Conservation (phyloP, 129 eudicot species). For the Pseudognaphalium luteoalbum region DNA sequence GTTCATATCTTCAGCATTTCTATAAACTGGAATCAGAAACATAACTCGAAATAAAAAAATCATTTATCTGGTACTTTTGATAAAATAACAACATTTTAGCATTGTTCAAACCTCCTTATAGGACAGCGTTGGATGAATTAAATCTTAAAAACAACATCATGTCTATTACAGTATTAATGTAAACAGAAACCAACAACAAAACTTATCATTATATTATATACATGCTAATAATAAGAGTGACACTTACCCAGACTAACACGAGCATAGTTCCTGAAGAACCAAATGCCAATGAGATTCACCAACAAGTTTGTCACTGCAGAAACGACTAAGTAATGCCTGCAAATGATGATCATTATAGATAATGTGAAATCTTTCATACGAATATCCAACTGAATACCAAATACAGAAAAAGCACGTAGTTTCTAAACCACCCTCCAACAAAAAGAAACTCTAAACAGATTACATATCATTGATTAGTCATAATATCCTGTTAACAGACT, state of each 20-base stretch:
- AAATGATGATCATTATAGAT: conserved; percentile 15
- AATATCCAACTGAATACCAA: neutral
- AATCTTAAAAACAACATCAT: neutral
- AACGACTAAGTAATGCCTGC: conserved; percentile 90
- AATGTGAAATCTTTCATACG: conserved; percentile 4
- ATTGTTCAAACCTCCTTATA: neutral
- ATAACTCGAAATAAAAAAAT: neutral
- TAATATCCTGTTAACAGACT: neutral
- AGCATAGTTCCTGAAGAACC: conserved; percentile 98
- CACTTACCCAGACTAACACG: conserved; percentile 79
- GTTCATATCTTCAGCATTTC: conserved; percentile 98
- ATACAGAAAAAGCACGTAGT: neutral
- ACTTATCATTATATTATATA: neutral
- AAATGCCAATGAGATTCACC: conserved; percentile 96
- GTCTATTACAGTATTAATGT: neutral
- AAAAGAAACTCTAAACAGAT: too few species aligned
- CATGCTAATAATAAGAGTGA: conserved; percentile 12
- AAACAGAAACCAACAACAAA: neutral
- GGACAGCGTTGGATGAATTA: neutral
- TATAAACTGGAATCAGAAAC: conserved; percentile 56
- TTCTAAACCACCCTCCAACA: neutral
- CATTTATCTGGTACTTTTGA: neutral
- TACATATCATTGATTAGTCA: too few species aligned
- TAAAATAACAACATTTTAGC: neutral
- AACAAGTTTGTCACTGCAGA: conserved; percentile 87